Conservation (phyloP, 129 eudicot species). For the Helichrysum umbraculigerum region DNA sequence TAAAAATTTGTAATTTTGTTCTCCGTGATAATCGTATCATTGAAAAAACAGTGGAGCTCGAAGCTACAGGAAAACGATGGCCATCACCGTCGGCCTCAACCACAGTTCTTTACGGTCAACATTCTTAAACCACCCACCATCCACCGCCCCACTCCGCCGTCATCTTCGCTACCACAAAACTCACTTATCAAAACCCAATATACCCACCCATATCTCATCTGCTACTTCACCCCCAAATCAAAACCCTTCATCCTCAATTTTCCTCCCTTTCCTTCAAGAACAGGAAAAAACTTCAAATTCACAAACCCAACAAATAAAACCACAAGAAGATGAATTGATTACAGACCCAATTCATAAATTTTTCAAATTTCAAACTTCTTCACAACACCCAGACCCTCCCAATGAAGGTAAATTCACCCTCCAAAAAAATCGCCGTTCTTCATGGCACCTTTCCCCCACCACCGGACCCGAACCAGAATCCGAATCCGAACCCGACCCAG, state of each 20-base stretch:
- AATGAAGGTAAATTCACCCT: slow-evolving; percentile 59
- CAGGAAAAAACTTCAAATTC: slow-evolving; percentile 14
- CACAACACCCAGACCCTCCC: slow-evolving; percentile 55
- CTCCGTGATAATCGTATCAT: too few species aligned
- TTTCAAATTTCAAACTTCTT: slow-evolving; percentile 63
- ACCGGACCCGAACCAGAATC: slow-evolving; percentile 10
- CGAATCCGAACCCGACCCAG: slow-evolving; percentile 21
- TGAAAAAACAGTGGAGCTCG: slow-evolving; percentile 6
- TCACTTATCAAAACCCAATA: slow-evolving; percentile 8
- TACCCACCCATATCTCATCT: slow-evolving; percentile 23
- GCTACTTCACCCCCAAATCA: slow-evolving; percentile 35
- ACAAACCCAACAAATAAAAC: slow-evolving; percentile 18
- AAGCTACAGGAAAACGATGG: slow-evolving; percentile 26
- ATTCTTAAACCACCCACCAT: slow-evolving; percentile 19
- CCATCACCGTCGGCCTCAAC: slow-evolving; percentile 31
- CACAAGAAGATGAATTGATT: slow-evolving; percentile 26
- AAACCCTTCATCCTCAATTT: slow-evolving; percentile 38
- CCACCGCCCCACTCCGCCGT: slow-evolving; percentile 12
- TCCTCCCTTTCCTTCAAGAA: slow-evolving; percentile 67
- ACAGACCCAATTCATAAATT: slow-evolving; percentile 76
- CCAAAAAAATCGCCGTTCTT: slow-evolving; percentile 70
- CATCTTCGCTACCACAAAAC: slow-evolving; percentile 12
- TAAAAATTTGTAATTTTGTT: too few species aligned
- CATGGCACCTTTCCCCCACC: slow-evolving; percentile 66
- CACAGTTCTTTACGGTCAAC: slow-evolving; percentile 19